Base-by-base conservation (phyloP, 345 rosid genomes). In the Eucalyptus urophylla region DNA sequence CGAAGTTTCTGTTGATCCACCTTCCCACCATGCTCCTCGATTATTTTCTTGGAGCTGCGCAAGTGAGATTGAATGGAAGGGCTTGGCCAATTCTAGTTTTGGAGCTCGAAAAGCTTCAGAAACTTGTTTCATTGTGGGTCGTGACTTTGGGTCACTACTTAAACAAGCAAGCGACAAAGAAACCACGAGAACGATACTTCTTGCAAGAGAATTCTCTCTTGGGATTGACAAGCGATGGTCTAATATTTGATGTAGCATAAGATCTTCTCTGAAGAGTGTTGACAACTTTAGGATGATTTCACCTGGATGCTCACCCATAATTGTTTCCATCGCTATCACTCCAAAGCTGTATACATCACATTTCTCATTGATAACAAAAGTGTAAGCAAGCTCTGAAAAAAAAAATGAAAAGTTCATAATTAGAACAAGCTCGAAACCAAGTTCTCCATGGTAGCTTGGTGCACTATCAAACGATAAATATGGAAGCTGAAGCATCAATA, bases 221-320 rank as follows among this genome's bases (percentile, higher is more conserved):
- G 76, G 87, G 27, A 58, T 11, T 11, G 80, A 27, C 45, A 80
- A 49, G 5, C 80, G 87, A 22, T 4, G 43, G 67, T 88, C 89
- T 15, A 88, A 10, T 5, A 88, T 31, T 86, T 40, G 12, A 27
- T 27, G 29, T 21, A 49, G 56, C 53, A 65, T 8, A 22, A 90
- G 19, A 27, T 67, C 40, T n/a, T 88, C 60, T 27, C 47, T 14
- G 6, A 33, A 10, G 21, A 12, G 5, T 21, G 90, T 40, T 19
- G 7, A 49, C 25, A 89, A 14, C 47, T 56, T 31, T 13, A 31
- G n/a, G 19, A 92, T 86, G 11, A 90, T 90, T 29, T 91, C 90
- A 1, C 88, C 87, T 5, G 90, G 90, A 87, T 91, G 92, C 25
- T 80, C 50, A 13, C 92, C 91, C 91, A 91, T 87, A 4, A 91